Conservation (phyloP, 2,329 filamentous ascomycete species). For the Neobulgaria alba region DNA sequence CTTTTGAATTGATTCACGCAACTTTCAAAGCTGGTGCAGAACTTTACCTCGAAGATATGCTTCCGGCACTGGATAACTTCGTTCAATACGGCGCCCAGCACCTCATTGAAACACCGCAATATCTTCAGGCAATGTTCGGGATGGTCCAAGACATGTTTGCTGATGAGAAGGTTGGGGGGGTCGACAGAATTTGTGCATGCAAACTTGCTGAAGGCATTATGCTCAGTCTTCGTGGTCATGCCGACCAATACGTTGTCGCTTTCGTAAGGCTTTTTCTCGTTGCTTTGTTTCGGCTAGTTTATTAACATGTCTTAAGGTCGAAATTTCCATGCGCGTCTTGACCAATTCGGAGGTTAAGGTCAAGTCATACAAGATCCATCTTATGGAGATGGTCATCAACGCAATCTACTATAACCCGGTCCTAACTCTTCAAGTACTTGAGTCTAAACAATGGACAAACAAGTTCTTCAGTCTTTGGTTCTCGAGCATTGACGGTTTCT, state of each 20-base stretch:
- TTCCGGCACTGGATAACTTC: constrained; percentile 95
- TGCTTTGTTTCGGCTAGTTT: background rate
- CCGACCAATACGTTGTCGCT: constrained; percentile 79
- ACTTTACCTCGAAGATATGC: constrained; percentile 97
- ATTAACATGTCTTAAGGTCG: constrained; percentile 40
- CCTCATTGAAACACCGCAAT: constrained; percentile 73
- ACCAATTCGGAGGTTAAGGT: constrained; percentile 69
- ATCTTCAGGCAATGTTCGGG: constrained; percentile 78
- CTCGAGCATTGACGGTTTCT: constrained; percentile 87
- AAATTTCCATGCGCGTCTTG: constrained; percentile 79
- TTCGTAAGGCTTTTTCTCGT: constrained; percentile 44
- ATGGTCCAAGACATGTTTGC: constrained; percentile 96
- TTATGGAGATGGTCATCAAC: constrained; percentile 99
- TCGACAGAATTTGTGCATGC: constrained; percentile 94
- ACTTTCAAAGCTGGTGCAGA: constrained; percentile 97
- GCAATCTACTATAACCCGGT: constrained; percentile 93
- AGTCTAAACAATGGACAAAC: constrained; percentile 89
- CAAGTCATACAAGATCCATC: constrained; percentile 88
- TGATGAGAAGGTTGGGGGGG: constrained; percentile 83
- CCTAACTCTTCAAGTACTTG: constrained; percentile 77
- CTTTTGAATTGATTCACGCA: constrained; percentile 91
- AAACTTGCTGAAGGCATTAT: constrained; percentile 96
- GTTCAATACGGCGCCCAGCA: constrained; percentile 82
- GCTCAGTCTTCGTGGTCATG: constrained; percentile 82
- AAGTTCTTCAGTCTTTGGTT: constrained; percentile 99